These are phyloP conservation scores for Gardenia jasminoides DNA, from an alignment of 257 asterid genomes.

Conservation along the genomic window DNA sequence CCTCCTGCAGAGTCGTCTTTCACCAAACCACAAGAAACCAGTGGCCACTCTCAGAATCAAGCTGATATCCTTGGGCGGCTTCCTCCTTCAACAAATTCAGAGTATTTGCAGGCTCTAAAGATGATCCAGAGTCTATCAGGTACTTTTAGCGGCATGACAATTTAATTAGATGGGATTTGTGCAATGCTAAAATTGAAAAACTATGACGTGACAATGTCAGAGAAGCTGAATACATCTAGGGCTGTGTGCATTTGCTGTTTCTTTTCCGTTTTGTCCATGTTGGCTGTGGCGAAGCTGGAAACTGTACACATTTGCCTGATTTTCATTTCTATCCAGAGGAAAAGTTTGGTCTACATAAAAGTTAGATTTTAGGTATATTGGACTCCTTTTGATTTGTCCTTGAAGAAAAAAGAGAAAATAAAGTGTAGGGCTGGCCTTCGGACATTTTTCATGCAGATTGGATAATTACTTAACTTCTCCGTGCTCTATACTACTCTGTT, in stretches of 20 bases:
- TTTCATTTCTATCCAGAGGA: background rate
- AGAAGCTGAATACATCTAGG: background rate
- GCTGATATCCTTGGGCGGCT: slow-evolving; percentile 28
- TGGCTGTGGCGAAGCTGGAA: background rate
- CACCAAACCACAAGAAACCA: slow-evolving; percentile 38
- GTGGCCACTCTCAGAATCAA: slow-evolving; percentile 36
- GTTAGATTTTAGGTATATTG: background rate
- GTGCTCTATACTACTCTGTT: background rate
- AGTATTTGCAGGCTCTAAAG: slow-evolving; percentile 57
- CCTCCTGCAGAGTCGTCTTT: slow-evolving; percentile 26
- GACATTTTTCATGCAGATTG: background rate
- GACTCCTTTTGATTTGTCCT: background rate
- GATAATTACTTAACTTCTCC: too few relatives aligned
- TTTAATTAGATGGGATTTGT: background rate
- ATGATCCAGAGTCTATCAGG: slow-evolving; percentile 90
- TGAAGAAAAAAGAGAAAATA: background rate
- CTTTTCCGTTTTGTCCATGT: background rate
- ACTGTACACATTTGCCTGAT: background rate
- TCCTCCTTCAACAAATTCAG: slow-evolving; percentile 45
- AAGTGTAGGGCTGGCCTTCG: background rate
- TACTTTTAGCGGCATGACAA: slow-evolving; percentile 21
- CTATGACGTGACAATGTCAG: too few relatives aligned
- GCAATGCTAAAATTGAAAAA: too few relatives aligned
- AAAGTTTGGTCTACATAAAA: background rate
- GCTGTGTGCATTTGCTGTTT: background rate